Evolutionary conservation across 805 yeast genomes (phyloP).

Genomic region (Kazachstania viticola): DNA sequence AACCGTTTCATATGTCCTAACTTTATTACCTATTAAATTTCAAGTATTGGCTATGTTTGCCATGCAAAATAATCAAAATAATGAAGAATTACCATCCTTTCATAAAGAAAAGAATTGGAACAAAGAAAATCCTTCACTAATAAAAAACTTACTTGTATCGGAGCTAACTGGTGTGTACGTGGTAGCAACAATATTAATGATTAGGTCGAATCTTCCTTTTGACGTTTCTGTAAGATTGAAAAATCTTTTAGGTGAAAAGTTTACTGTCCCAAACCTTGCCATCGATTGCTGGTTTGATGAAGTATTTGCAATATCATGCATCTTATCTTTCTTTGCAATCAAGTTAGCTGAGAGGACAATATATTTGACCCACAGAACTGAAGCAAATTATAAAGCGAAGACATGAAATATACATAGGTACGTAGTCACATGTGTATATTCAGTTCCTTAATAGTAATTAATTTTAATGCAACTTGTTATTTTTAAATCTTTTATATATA

Average conservation of each 20-base stretch:
- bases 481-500: too few relatives aligned
- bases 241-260: slow-evolving; percentile 23
- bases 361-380: too few relatives aligned
- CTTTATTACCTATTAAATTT: slow-evolving; percentile 28
- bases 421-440: too few relatives aligned
- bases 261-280: slow-evolving; percentile 18
- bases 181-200: slow-evolving; percentile 29
- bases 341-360: slow-evolving; percentile 18
- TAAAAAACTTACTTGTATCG: slow-evolving; percentile 29
- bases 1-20: slow-evolving; percentile 44
- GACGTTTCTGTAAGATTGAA: slow-evolving; percentile 25
- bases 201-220: slow-evolving; percentile 30
- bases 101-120: slow-evolving; percentile 1
- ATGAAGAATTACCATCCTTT: slow-evolving; percentile 11
- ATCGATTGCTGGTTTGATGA: slow-evolving; percentile 34
- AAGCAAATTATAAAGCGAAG: too few relatives aligned
- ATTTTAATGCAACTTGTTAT: too few relatives aligned
- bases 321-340: slow-evolving; percentile 20
- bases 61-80: slow-evolving; percentile 10
- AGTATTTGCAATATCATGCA: slow-evolving; percentile 25
- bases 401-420: too few relatives aligned
- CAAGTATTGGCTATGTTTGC: slow-evolving; percentile 22
- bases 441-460: too few relatives aligned
- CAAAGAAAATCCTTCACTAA: slow-evolving; percentile 25
- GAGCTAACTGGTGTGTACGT: slow-evolving; percentile 31